Conservation (phyloP, 139 green algal genomes). For the Chlamydomonas schloesseri region DNA sequence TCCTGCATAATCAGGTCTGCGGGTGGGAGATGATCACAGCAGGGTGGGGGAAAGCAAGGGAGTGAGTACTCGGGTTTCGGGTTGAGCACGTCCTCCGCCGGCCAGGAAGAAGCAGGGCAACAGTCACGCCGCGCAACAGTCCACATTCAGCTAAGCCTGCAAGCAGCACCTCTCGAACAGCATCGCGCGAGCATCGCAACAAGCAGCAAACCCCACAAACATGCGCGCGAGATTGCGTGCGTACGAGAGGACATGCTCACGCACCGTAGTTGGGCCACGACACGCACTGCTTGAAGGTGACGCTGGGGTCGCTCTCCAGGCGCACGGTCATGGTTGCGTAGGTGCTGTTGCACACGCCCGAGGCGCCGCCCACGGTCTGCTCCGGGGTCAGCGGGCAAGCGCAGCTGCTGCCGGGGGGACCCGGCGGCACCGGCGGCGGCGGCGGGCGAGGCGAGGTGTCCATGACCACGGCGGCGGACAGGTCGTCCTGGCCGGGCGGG, state of each 20-base stretch:
- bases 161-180: too few relatives aligned
- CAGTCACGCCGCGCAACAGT: too few relatives aligned
- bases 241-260: too few relatives aligned
- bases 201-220: too few relatives aligned
- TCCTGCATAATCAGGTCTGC: conserved; percentile 6
- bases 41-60: too few relatives aligned
- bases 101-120: too few relatives aligned
- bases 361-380: not conserved
- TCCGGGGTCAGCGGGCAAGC: not conserved
- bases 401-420: conserved; percentile 4
- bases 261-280: not conserved
- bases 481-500: conserved; percentile 51
- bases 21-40: too few relatives aligned
- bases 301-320: not conserved
- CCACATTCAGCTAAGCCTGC: too few relatives aligned
- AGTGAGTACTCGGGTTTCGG: too few relatives aligned
- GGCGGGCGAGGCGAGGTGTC: not conserved
- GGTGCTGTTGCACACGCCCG: not conserved
- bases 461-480: conserved; percentile 50
- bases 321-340: not conserved
- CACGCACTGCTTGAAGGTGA: not conserved
- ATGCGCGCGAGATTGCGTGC: too few relatives aligned
- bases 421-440: conserved; percentile 10
- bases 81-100: too few relatives aligned
- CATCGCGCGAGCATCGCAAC: too few relatives aligned